Evolutionary conservation across 2,329 filamentous ascomycete species (phyloP).

Genomic region (Aureobasidium vineae): DNA sequence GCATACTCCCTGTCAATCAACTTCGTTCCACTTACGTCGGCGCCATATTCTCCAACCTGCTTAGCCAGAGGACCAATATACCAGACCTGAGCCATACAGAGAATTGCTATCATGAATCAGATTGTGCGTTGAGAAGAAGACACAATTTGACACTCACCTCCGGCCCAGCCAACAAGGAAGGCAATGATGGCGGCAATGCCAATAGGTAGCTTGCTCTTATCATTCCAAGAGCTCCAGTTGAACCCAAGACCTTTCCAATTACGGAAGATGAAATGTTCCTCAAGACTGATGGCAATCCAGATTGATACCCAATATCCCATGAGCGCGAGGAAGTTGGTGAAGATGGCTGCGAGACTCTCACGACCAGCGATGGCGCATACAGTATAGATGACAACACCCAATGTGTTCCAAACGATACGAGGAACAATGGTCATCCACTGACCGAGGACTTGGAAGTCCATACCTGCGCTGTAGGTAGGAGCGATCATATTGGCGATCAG

Average conservation of each 20-base stretch:
- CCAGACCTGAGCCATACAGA: slow-evolving; percentile 69
- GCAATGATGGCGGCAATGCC: slow-evolving; percentile 61
- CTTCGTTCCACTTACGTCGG: slow-evolving; percentile 49
- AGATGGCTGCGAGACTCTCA: slow-evolving; percentile 60
- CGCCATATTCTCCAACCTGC: slow-evolving; percentile 57
- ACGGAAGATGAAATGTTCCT: slow-evolving; percentile 64
- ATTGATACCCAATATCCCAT: slow-evolving; percentile 71
- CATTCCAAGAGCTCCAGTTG: slow-evolving; percentile 62
- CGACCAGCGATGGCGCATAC: slow-evolving; percentile 64
- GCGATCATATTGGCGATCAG: slow-evolving; percentile 65
- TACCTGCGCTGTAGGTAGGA: slow-evolving; percentile 62
- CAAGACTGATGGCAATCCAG: slow-evolving; percentile 61
- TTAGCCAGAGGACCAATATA: slow-evolving; percentile 63
- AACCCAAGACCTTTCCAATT: slow-evolving; percentile 48
- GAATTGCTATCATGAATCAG: slow-evolving; percentile 39
- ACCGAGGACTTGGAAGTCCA: slow-evolving; percentile 67
- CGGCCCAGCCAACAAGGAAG: slow-evolving; percentile 64
- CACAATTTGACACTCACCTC: slow-evolving; percentile 37
- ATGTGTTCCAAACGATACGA: slow-evolving; percentile 63
- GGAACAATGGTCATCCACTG: slow-evolving; percentile 58
- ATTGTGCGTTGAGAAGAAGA: slow-evolving; percentile 31
- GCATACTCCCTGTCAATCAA: neutral
- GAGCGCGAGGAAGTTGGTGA: slow-evolving; percentile 66
- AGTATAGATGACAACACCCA: slow-evolving; percentile 61
- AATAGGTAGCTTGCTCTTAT: slow-evolving; percentile 57